Conservation (phyloP, 164 flowering plant species). For the Protea cynaroides region DNA sequence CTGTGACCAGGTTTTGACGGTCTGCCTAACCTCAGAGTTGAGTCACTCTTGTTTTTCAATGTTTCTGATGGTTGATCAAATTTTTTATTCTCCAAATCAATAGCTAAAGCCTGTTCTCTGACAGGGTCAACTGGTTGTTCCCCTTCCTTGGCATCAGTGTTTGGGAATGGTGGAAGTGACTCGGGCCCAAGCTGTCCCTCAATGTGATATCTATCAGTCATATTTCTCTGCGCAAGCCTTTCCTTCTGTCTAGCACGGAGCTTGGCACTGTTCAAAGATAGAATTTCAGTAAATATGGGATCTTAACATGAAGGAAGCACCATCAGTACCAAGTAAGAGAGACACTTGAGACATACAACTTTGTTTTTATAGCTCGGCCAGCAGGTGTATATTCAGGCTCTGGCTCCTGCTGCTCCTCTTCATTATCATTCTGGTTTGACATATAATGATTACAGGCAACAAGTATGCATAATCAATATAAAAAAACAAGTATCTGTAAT, state of each 20-base stretch:
- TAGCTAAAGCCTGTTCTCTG: conserved; percentile 28
- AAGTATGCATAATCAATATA: not conserved
- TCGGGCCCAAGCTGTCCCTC: conserved; percentile 27
- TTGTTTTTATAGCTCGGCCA: conserved; percentile 81
- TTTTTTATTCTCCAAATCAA: conserved; percentile 30
- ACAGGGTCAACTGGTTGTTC: conserved; percentile 24
- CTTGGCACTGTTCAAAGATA: conserved; percentile 45
- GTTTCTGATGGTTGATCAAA: conserved; percentile 24
- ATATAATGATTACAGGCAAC: conserved; percentile 7
- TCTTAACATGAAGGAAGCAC: conserved; percentile 1
- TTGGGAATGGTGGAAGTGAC: conserved; percentile 15
- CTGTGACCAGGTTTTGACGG: conserved; percentile 25
- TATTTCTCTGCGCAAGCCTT: conserved; percentile 57
- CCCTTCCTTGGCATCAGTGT: conserved; percentile 13
- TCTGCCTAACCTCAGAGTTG: conserved; percentile 27
- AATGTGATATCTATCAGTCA: conserved; percentile 24
- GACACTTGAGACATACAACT: conserved; percentile 56
- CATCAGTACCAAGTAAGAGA: not conserved
- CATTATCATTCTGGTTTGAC: conserved; percentile 62
- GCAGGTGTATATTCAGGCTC: conserved; percentile 83
- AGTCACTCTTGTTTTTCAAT: conserved; percentile 29
- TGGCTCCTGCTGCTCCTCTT: conserved; percentile 54
- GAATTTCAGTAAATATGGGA: not conserved
- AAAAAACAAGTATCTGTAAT: too few species aligned
- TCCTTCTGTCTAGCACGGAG: conserved; percentile 92